Conservation (phyloP, 345 rosid species). For the Sonneratia alba region DNA sequence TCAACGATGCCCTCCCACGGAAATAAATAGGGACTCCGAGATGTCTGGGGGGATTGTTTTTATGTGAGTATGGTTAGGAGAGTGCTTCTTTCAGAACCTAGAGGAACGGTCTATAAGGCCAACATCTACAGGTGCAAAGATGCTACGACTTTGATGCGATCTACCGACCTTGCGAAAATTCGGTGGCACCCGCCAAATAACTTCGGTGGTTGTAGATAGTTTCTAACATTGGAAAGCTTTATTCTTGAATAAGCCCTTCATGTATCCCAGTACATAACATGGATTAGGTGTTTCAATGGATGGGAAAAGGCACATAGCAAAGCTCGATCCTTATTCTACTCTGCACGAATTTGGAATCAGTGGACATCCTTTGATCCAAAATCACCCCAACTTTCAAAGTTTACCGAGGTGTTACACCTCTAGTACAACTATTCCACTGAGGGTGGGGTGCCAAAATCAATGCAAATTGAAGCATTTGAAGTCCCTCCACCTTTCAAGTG, state of each 20-base stretch:
- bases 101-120: rapidly evolving
- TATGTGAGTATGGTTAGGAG: not conserved
- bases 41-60: not conserved
- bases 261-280: not conserved
- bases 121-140: not conserved
- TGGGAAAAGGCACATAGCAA: not conserved
- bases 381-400: not conserved
- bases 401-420: not conserved
- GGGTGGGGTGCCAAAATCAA: not conserved
- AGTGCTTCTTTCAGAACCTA: conserved; percentile 16
- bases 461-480: conserved; percentile 1
- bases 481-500: not conserved
- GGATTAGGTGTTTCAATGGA: not conserved
- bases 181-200: not conserved
- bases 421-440: not conserved
- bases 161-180: conserved; percentile 16
- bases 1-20: not conserved
- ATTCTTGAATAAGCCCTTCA: not conserved
- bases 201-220: too few relatives aligned
- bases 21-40: not conserved
- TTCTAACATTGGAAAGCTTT: not conserved
- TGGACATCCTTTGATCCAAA: too few relatives aligned
- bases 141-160: conserved; percentile 21
- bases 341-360: not conserved
- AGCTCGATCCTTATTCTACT: not conserved